Conservation (phyloP, 2,329 filamentous ascomycete genomes). For the Dendrostoma leiphaemia region DNA sequence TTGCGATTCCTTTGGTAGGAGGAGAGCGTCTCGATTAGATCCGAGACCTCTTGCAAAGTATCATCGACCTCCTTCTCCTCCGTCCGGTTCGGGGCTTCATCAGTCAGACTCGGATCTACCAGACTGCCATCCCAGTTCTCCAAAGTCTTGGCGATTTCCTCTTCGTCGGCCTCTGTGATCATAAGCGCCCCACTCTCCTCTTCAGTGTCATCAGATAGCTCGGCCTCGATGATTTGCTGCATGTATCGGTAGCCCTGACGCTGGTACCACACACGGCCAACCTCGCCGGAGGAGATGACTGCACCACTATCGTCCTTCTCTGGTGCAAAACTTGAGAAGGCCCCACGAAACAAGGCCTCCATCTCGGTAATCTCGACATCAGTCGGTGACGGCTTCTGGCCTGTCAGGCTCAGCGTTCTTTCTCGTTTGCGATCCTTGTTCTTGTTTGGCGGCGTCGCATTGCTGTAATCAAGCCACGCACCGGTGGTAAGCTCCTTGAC, state of each 20-base stretch:
- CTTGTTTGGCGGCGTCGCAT: constrained; percentile 56
- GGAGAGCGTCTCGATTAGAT: constrained; percentile 71
- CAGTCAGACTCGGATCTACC: constrained; percentile 55
- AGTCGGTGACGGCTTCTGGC: constrained; percentile 52
- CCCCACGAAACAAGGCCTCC: constrained; percentile 72
- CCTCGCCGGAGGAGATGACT: constrained; percentile 64
- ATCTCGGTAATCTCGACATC: constrained; percentile 65
- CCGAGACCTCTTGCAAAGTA: constrained; percentile 69
- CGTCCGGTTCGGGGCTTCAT: constrained; percentile 50
- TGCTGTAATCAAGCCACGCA: constrained; percentile 68
- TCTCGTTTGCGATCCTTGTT: constrained; percentile 66
- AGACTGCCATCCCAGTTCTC: constrained; percentile 57
- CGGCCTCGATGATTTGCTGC: constrained; percentile 59
- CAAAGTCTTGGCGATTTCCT: constrained; percentile 51
- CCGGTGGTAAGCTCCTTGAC: constrained; percentile 64
- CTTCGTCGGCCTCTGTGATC: constrained; percentile 46
- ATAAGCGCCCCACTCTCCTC: constrained; percentile 31
- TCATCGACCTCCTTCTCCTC: constrained; percentile 65
- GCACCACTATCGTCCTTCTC: constrained; percentile 71
- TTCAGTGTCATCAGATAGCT: constrained; percentile 35
- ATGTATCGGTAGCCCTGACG: constrained; percentile 65
- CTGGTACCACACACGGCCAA: constrained; percentile 76
- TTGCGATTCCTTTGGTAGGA: constrained; percentile 81
- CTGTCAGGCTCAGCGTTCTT: constrained; percentile 65
- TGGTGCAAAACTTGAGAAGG: constrained; percentile 78